Conservation (phyloP, 495 filamentous ascomycete genomes). For the Viridothelium virens region DNA sequence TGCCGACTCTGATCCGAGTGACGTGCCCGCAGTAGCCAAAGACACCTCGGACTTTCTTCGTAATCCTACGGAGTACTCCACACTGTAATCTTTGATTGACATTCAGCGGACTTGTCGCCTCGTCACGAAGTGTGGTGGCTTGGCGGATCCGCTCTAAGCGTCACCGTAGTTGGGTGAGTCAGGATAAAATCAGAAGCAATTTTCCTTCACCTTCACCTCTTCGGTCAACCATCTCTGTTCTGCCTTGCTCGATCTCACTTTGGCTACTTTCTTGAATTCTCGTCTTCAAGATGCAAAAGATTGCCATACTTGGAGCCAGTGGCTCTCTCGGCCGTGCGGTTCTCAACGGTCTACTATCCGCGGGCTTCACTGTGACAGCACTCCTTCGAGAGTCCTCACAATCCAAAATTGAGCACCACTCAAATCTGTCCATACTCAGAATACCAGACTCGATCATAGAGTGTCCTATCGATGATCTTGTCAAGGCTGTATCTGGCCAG, state of each 20-base stretch:
- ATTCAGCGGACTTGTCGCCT: no score
- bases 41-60: no score
- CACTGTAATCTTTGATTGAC: no score
- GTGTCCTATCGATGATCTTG: conserved; percentile 39
- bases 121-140: no score
- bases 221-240: background rate
- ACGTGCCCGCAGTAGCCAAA: no score
- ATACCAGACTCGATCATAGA: conserved; percentile 29
- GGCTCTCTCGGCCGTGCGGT: conserved; percentile 22
- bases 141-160: no score
- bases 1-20: no score
- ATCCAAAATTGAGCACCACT: conserved; percentile 16
- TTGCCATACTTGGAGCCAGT: conserved; percentile 25
- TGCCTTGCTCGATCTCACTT: background rate
- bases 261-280: background rate
- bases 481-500: conserved; percentile 38
- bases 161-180: background rate
- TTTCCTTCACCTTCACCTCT: background rate
- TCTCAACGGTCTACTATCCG: conserved; percentile 31
- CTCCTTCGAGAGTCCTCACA: conserved; percentile 39
- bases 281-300: conserved; percentile 17
- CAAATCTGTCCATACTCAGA: background rate
- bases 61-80: no score
- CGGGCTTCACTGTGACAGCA: conserved; percentile 52
- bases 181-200: background rate